These are phyloP conservation scores for Naganishia sp. DNA, from an alignment of 1,284 basidiomycete species.

Conservation along the genomic window DNA sequence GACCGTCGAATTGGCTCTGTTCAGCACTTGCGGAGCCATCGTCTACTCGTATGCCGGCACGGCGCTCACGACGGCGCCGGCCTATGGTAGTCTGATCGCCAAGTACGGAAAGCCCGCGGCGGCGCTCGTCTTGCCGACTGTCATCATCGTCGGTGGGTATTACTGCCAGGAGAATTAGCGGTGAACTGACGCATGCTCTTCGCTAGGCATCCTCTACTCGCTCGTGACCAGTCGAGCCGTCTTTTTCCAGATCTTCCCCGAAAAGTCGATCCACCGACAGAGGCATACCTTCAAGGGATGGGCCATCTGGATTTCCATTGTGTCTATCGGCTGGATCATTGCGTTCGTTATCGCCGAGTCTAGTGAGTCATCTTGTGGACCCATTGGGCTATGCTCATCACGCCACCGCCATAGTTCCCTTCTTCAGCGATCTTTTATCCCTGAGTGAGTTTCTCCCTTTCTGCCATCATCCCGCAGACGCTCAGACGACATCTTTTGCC, in stretches of 20 bases:
- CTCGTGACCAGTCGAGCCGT: constrained; percentile 51
- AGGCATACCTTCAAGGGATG: constrained; percentile 64
- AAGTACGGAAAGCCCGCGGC: constrained; percentile 41
- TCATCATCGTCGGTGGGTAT: constrained; percentile 53
- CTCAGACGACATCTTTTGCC: not conserved
- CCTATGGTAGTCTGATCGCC: constrained; percentile 55
- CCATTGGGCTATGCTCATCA: not conserved
- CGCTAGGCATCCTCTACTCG: constrained; percentile 38
- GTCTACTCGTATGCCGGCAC: constrained; percentile 59
- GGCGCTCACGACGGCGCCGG: constrained; percentile 60
- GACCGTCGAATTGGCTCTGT: constrained; percentile 62
- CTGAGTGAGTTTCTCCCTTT: constrained; percentile 50
- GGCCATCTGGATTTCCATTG: constrained; percentile 62
- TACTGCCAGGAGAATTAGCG: too few relatives aligned
- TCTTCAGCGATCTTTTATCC: constrained; percentile 56
- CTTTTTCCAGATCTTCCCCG: constrained; percentile 53
- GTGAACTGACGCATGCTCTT: too few relatives aligned
- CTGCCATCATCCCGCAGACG: constrained; percentile 34
- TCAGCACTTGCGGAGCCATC: constrained; percentile 64
- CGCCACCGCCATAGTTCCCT: constrained; percentile 47
- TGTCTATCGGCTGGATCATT: constrained; percentile 61
- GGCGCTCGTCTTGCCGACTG: constrained; percentile 59
- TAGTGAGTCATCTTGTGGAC: constrained; percentile 17
- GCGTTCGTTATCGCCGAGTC: constrained; percentile 64
- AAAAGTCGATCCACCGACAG: constrained; percentile 58